phyloP scores from a whole-genome alignment of 345 rosid genomes.

The Eucalyptus marginata region DNA sequence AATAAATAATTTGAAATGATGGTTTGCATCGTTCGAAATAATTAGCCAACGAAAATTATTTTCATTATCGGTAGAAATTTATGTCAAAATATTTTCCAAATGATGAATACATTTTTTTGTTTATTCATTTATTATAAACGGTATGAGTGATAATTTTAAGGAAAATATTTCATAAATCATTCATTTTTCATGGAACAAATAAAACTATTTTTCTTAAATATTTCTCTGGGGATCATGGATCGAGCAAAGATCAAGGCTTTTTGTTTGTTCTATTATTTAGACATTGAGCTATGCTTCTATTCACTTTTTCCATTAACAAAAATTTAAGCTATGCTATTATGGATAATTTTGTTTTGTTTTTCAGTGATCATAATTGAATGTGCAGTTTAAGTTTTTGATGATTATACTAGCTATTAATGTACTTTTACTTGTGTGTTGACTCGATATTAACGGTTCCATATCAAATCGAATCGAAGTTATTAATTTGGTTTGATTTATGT shows the following conservation, averaged over 20 bases:
- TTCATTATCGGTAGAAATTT: too few relatives aligned
- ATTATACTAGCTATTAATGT: not conserved
- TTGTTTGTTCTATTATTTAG: not conserved
- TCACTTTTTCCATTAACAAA: not conserved
- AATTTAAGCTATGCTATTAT: not conserved
- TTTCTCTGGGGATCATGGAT: not conserved
- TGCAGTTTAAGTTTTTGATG: not conserved
- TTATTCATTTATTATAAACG: too few relatives aligned
- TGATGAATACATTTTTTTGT: too few relatives aligned
- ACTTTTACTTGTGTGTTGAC: not conserved
- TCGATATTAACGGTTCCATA: not conserved
- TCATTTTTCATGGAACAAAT: too few relatives aligned
- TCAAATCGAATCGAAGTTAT: not conserved
- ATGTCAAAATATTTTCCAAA: too few relatives aligned
- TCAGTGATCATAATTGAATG: not conserved
- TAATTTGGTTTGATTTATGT: not conserved
- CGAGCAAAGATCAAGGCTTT: not conserved
- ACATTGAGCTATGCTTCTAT: not conserved
- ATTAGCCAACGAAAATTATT: too few relatives aligned
- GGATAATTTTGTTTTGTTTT: not conserved
- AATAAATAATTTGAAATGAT: too few relatives aligned
- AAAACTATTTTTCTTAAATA: not conserved
- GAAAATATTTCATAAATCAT: too few relatives aligned
- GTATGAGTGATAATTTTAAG: too few relatives aligned
- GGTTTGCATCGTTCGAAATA: rapidly evolving